phyloP scores from a whole-genome alignment of 768 basidiomycete species.

The Arthromyces matolae region DNA sequence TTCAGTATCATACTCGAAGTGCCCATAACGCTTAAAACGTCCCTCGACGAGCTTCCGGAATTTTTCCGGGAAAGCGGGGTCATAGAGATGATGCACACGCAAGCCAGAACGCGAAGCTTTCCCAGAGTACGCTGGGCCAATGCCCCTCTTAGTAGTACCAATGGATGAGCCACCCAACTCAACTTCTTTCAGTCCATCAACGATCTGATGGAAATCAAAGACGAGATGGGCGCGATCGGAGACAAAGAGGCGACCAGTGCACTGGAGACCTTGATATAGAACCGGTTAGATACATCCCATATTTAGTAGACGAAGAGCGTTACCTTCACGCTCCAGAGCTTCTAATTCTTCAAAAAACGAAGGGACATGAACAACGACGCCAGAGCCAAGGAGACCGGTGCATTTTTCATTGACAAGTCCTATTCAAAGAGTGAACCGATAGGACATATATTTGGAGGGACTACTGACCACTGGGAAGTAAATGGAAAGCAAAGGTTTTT shows the following conservation, averaged over 20 bases:
- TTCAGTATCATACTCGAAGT: conserved; percentile 98
- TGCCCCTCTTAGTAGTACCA: conserved; percentile 97
- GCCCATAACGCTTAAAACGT: conserved; percentile 94
- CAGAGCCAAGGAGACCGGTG: conserved; percentile 84
- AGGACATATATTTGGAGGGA: conserved; percentile 3
- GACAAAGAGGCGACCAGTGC: conserved; percentile 79
- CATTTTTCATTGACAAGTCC: conserved; percentile 86
- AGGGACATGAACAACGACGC: conserved; percentile 95
- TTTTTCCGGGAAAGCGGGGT: conserved; percentile 81
- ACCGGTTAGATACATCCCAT: neutral
- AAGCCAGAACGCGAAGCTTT: conserved; percentile 96
- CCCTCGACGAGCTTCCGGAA: conserved; percentile 96
- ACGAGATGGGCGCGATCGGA: conserved; percentile 97
- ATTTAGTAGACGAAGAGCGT: conserved; percentile 6
- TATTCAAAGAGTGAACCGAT: conserved; percentile 23
- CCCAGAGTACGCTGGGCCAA: conserved; percentile 97
- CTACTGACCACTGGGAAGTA: conserved; percentile 79
- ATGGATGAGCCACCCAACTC: conserved; percentile 95
- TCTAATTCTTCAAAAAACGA: conserved; percentile 95
- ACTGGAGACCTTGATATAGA: conserved; percentile 68
- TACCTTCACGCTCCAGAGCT: conserved; percentile 79
- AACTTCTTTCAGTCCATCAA: conserved; percentile 96
- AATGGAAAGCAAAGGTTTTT: conserved; percentile 92
- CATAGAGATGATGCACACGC: conserved; percentile 94
- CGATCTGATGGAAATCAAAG: conserved; percentile 99